phyloP scores from a whole-genome alignment of 1,284 basidiomycete genomes.

The Trichosporon ovoides region DNA sequence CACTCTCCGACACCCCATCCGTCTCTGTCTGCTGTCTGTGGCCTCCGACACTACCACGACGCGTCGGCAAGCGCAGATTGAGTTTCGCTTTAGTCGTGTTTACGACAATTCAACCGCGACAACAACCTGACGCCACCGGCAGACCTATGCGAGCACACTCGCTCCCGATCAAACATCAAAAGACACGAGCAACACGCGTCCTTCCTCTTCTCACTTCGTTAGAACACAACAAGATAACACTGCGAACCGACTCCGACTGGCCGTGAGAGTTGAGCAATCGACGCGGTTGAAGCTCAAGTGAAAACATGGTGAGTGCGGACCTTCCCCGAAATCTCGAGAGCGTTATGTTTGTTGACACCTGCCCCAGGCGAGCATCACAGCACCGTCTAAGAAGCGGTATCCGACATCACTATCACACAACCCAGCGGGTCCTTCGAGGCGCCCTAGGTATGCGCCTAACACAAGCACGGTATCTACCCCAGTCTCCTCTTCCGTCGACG shows the following conservation, averaged over 20 bases:
- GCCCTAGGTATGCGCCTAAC: constrained; percentile 4
- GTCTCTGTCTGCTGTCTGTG: too few species aligned
- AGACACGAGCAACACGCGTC: background rate
- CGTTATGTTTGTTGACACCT: background rate
- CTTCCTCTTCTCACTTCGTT: background rate
- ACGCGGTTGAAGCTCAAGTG: background rate
- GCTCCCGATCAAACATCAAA: background rate
- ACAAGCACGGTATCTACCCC: background rate
- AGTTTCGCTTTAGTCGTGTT: background rate
- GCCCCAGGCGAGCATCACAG: background rate
- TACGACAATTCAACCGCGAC: constrained; percentile 1
- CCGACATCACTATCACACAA: constrained; percentile 23
- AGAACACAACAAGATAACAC: too few species aligned
- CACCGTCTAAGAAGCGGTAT: constrained; percentile 17
- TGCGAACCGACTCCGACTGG: background rate
- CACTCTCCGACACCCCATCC: too few species aligned
- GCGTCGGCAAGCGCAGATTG: too few species aligned
- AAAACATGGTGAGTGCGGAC: constrained; percentile 1
- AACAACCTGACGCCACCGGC: constrained; percentile 1
- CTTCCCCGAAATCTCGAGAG: background rate
- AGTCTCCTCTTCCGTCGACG: constrained; percentile 23
- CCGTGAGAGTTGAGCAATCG: background rate
- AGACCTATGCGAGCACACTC: background rate
- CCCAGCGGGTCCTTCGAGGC: constrained; percentile 22
- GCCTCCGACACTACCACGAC: too few species aligned